Base-by-base conservation (phyloP, 805 yeast species). In the Debaryomyces prosopidis region DNA sequence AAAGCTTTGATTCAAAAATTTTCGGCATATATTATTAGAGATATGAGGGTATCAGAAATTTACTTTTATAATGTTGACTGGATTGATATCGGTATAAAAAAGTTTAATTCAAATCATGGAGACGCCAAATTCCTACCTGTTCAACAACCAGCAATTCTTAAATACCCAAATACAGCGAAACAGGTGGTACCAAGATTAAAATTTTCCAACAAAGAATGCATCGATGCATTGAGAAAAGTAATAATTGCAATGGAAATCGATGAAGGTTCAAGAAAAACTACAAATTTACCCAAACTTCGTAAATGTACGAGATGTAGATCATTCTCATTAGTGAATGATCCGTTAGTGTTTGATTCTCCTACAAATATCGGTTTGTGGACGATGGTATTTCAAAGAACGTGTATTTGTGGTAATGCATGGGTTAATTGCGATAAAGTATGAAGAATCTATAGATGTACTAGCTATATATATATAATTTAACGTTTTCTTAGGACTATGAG, bases 371-470 rank as follows among this genome's bases (percentile, higher is more conserved):
- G 69, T 8, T 56, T 63, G 45, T 78, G 89, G 86, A 77, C 85
- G 0, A 70, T 81, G 66, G 83, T 85, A 1, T 84, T 81, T 59
- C 90, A 85, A 53, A 70, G 90, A 49, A 80, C 80, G 19, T 87
- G 96, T 63, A 68, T 87, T 30, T 87, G 96, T 62, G 94, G 94
- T 0, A 86, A 88, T 32, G 75, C 82, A 3, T 86, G 92, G 92
- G 81, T 81, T 2, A 76, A 76, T 49, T 39, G 47, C 27, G 35
- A 32, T 26, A 34, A 26, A n/a, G n/a, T n/a, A 11, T 42, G 27
- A 42, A 23, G 14, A 33, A 1, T 17, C 18, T 8, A 23, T 23
- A 23, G 26, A 23, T 23, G 9, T 17, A 18, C 18, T 18, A 35
- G 10, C 6, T 35, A 19, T 4, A 37, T 38, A 26, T 23, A 39